Evolutionary conservation across 129 eudicot genomes (phyloP).

Genomic region (Tagetes patula): DNA sequence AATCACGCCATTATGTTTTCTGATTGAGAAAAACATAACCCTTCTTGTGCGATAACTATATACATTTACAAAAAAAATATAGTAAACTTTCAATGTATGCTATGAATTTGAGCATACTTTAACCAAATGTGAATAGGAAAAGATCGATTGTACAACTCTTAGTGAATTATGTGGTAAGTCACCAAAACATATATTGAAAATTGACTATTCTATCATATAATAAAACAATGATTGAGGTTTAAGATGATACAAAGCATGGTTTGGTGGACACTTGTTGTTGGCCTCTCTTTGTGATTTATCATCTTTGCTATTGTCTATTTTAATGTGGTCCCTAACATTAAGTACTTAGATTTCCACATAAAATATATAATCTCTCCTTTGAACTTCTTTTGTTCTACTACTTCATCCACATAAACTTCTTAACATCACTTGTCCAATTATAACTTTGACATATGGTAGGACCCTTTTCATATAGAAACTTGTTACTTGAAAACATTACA

Average conservation of each 20-base stretch:
- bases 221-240: slow-evolving; percentile 29
- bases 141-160: background rate
- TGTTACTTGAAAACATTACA: slow-evolving; percentile 37
- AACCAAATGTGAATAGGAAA: background rate
- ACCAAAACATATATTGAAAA: background rate
- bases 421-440: slow-evolving; percentile 28
- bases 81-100: no score
- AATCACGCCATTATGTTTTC: no score
- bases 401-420: slow-evolving; percentile 41
- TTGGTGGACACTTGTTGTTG: slow-evolving; percentile 32
- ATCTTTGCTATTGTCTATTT: slow-evolving; percentile 36
- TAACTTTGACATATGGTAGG: slow-evolving; percentile 38
- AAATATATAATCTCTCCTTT: slow-evolving; percentile 33
- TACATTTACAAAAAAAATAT: no score
- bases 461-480: slow-evolving; percentile 39
- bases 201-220: slow-evolving; percentile 20
- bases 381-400: slow-evolving; percentile 35
- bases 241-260: slow-evolving; percentile 36
- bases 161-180: slow-evolving; percentile 10
- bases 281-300: slow-evolving; percentile 29
- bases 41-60: no score
- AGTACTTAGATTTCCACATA: slow-evolving; percentile 42
- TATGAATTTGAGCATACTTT: background rate
- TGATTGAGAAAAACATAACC: no score
- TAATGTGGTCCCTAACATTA: slow-evolving; percentile 37